Evolutionary conservation across 1,139 yeast genomes (phyloP).

Genomic region (Zygosaccharomyces sapae): DNA sequence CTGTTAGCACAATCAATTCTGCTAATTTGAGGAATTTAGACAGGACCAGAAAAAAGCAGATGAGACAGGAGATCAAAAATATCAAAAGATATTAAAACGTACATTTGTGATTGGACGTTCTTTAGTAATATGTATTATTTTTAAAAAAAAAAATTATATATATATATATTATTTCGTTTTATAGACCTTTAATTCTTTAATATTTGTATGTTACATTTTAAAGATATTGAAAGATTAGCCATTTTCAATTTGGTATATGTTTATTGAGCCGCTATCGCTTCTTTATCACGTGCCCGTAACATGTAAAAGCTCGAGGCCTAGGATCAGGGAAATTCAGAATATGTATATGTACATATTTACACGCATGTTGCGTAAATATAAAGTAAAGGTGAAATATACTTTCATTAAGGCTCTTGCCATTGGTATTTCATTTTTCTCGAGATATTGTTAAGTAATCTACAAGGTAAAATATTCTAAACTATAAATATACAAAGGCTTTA

Average conservation of each 20-base stretch:
- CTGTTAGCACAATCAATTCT: conserved; percentile 32
- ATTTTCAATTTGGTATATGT: neutral
- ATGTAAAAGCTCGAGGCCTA: neutral
- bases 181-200: neutral
- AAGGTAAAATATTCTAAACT: neutral
- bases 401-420: neutral
- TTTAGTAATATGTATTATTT: neutral
- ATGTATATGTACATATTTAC: neutral
- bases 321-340: neutral
- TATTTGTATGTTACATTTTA: too few relatives aligned
- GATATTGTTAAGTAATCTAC: neutral
- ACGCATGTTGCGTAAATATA: neutral
- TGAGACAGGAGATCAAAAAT: conserved; percentile 33
- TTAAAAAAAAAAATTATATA: neutral
- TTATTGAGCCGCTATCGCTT: neutral
- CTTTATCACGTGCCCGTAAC: neutral
- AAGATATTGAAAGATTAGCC: too few relatives aligned
- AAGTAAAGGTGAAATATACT: neutral
- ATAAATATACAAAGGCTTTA: too few relatives aligned
- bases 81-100: conserved; percentile 31
- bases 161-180: neutral
- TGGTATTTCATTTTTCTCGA: neutral
- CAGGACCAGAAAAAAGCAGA: conserved; percentile 31
- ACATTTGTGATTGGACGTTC: conserved; percentile 6
- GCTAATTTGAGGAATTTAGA: conserved; percentile 27